Conservation (phyloP, 345 rosid genomes). For the Pelargonium nanum region DNA sequence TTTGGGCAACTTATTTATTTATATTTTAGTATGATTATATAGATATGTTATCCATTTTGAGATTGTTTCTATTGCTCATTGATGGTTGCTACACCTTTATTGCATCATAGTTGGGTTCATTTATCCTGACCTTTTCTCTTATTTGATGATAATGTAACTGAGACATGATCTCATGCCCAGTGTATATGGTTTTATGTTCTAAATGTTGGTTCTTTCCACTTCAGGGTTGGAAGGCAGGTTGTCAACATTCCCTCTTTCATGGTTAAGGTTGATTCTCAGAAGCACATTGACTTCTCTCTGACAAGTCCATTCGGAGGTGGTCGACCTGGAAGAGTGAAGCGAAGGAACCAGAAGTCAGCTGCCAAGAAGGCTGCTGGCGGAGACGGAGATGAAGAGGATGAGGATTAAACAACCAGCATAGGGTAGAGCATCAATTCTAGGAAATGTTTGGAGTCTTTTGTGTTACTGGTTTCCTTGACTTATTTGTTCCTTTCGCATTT, state of each 20-base stretch:
- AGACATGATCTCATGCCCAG: too few relatives aligned
- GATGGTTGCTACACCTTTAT: too few relatives aligned
- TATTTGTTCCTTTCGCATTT: background rate
- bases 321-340: slow-evolving; percentile 47
- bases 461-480: background rate
- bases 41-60: too few relatives aligned
- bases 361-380: slow-evolving; percentile 44
- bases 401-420: slow-evolving; percentile 10
- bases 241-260: slow-evolving; percentile 46
- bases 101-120: too few relatives aligned
- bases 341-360: slow-evolving; percentile 38
- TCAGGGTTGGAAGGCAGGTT: slow-evolving; percentile 44
- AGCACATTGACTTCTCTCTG: slow-evolving; percentile 40
- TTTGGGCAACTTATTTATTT: too few relatives aligned
- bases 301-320: slow-evolving; percentile 39
- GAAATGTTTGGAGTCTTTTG: background rate
- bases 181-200: too few relatives aligned
- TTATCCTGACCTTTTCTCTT: too few relatives aligned
- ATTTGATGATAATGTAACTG: too few relatives aligned
- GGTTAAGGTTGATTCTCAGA: slow-evolving; percentile 44
- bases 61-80: background rate
- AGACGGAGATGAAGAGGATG: slow-evolving; percentile 46
- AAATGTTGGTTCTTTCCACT: background rate
- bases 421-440: background rate
- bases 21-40: too few relatives aligned